Base-by-base conservation (phyloP, 768 basidiomycete species). In the Dentipellis fragilis region DNA sequence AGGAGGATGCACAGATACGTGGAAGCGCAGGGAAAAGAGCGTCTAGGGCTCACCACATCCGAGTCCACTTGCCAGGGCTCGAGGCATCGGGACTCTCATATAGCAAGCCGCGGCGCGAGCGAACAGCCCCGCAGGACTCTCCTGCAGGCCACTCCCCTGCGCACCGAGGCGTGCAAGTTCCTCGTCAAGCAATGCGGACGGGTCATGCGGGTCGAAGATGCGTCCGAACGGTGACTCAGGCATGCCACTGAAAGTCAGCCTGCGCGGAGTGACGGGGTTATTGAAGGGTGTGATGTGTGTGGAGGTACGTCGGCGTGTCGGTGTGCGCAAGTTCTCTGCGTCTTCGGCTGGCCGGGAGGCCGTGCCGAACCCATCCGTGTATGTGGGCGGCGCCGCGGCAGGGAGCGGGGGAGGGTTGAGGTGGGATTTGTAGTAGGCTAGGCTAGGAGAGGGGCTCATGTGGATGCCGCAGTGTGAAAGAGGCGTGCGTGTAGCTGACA, bases 161-260 rank as follows among this genome's bases (percentile, higher is more conserved):
- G 57, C 52, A 46, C 73, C 56, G 62, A 71, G 47, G 59, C 83
- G 72, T 49, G 75, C 78, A 54, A 91, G 71, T 56, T 91, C 89
- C 50, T 90, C 89, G 49, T 88, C 85, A 21, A 90, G 71, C 45
- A 88, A 62, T 35, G 77, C 71, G 35, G 78, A 72, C 3, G 87
- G 85, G 67, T 89, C 85, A 59, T 86, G 82, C 34, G 87, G 86
- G 65, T 89, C 87, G 59, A 80, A 81, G 35, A 86, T 73, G 2
- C 77, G 69, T 46, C 77, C 72, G 66, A 77, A 78, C 1, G 75
- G 74, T 10, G 73, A 75, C 58, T 74, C 73, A n/a, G 50, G 51
- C 16, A 19, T 49, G 14, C 65, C 60, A 22, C 66, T 68, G 57
- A 72, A 73, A 52, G 70, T 63, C 14, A 73, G 66, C 23, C 73